Evolutionary conservation across 2,329 filamentous ascomycete species (phyloP).

Genomic region (Pyrenophora graminea): DNA sequence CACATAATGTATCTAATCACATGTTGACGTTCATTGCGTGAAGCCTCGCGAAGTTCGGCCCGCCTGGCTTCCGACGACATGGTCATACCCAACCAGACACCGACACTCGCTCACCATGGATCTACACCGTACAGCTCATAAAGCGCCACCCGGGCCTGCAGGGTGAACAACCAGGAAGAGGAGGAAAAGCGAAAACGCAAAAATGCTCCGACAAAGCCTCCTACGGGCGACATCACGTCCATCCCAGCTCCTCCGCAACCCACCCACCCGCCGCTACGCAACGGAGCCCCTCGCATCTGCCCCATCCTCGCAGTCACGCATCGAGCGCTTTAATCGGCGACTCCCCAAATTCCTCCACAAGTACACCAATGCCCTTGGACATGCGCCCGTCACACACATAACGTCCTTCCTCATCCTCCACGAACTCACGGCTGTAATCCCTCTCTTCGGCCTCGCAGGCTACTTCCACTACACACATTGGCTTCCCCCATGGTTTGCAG

Average conservation of each 20-base stretch:
- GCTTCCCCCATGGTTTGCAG: slow-evolving; percentile 64
- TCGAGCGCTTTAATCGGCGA: slow-evolving; percentile 45
- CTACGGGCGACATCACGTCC: slow-evolving; percentile 2
- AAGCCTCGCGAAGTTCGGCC: slow-evolving; percentile 9
- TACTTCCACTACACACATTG: slow-evolving; percentile 68
- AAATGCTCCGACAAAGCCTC: slow-evolving; percentile 19
- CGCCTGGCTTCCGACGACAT: slow-evolving; percentile 11
- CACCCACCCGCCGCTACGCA: slow-evolving; percentile 23
- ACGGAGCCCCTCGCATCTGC: slow-evolving; percentile 19
- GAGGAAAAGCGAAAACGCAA: background rate
- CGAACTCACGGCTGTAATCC: slow-evolving; percentile 75
- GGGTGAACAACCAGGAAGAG: slow-evolving; percentile 10
- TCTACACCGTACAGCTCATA: background rate
- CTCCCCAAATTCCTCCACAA: slow-evolving; percentile 68
- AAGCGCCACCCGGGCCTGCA: background rate
- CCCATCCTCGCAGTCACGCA: slow-evolving; percentile 35
- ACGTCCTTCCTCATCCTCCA: slow-evolving; percentile 87
- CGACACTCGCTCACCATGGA: slow-evolving; percentile 1
- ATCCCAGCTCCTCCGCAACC: slow-evolving; percentile 5
- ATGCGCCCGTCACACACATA: slow-evolving; percentile 80
- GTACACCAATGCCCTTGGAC: slow-evolving; percentile 71
- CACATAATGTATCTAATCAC: slow-evolving; percentile 3
- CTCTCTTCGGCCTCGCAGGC: slow-evolving; percentile 60
- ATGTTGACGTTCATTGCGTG: slow-evolving; percentile 19
- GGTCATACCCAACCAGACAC: slow-evolving; percentile 4